Evolutionary conservation across 2,329 filamentous ascomycete species (phyloP), one percentile per base, ranked within the genome.

Genomic region (Epichloe sylvatica): DNA sequence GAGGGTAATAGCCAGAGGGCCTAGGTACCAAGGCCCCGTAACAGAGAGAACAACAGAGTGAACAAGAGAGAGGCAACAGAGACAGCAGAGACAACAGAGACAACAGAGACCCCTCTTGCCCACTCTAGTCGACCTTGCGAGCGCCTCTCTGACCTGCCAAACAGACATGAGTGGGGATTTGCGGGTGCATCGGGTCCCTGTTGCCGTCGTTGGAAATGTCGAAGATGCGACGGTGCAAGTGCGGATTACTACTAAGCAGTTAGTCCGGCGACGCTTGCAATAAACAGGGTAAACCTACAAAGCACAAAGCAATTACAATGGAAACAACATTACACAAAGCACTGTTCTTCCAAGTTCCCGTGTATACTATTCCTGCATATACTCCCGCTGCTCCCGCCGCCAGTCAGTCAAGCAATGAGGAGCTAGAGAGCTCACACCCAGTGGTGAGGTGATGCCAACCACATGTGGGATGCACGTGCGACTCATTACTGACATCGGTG

Each of bases 41-140:
- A 30, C 30, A 4, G 30, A 30, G 30, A 30, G 8, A 30, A 30
- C 30, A 30, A 30, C 30, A 9, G 25, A 30, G 25, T 9, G 7
- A 3, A 3, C 25, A 30, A 9, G 8, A 9, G 3, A 30, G 25
- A 30, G 25, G 6, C 25, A 25, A 30, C 30, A 4, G 25, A 30
- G 3, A 11, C 25, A 30, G 0, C 25, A 30, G 25, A 30, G 25
- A 30, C 30, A 30, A 4, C 8, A 30, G 30, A 30, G 30, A 30
- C 34, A 30, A 12, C 19, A 19, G 5, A 46, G 36, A 19, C 19
- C 13, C 35, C 35, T 23, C 56, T 62, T 63, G 56, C 64, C 62
- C 57, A 63, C 59, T 62, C 49, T 47, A 64, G 64, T 54, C 56
- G 58, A 52, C 53, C 60, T 66, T 66, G 64, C 63, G 63, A 66